A percentile compares a stretch with the other conserved stretches of the same genome.
These are phyloP conservation scores for Hypoxylon intermedium DNA, from an alignment of 495 filamentous ascomycete genomes.

Conservation along the genomic window DNA sequence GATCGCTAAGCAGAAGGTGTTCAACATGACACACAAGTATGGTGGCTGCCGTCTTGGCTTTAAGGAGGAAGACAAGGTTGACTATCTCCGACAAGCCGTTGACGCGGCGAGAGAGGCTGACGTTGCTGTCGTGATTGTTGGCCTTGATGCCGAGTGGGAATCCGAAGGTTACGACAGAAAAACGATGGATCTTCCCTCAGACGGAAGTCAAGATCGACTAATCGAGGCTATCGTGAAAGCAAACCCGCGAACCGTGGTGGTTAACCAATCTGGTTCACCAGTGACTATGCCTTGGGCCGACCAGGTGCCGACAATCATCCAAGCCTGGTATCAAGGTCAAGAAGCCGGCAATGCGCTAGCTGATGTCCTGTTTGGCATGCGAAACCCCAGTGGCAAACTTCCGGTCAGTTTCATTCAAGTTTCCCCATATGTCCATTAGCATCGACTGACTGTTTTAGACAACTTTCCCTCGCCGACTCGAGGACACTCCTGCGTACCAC, in stretches of 20 bases:
- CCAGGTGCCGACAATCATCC: slow-evolving; percentile 70
- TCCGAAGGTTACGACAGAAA: slow-evolving; percentile 86
- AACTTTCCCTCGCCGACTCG: slow-evolving; percentile 72
- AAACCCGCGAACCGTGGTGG: slow-evolving; percentile 77
- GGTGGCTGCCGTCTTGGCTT: slow-evolving; percentile 84
- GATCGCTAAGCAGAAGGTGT: slow-evolving; percentile 55
- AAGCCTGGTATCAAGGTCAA: slow-evolving; percentile 84
- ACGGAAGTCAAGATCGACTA: slow-evolving; percentile 75
- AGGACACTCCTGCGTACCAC: slow-evolving; percentile 83
- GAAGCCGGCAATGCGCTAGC: slow-evolving; percentile 87
- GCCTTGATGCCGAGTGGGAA: slow-evolving; percentile 86
- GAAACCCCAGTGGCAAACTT: slow-evolving; percentile 85
- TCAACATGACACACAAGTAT: slow-evolving; percentile 62
- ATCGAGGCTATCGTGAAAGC: slow-evolving; percentile 72
- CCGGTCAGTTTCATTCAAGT: slow-evolving; percentile 60
- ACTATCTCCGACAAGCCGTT: slow-evolving; percentile 75
- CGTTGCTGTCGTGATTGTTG: slow-evolving; percentile 79
- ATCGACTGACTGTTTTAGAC: slow-evolving; percentile 50
- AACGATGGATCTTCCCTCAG: slow-evolving; percentile 77
- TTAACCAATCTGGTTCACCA: slow-evolving; percentile 84
- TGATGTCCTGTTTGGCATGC: slow-evolving; percentile 84
- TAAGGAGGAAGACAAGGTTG: slow-evolving; percentile 70
- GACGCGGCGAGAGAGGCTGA: slow-evolving; percentile 71
- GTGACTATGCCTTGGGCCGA: slow-evolving; percentile 85
- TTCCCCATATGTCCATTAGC: neutral